phyloP scores from a whole-genome alignment of 345 rosid genomes.

The Noccaea bulbosa region DNA sequence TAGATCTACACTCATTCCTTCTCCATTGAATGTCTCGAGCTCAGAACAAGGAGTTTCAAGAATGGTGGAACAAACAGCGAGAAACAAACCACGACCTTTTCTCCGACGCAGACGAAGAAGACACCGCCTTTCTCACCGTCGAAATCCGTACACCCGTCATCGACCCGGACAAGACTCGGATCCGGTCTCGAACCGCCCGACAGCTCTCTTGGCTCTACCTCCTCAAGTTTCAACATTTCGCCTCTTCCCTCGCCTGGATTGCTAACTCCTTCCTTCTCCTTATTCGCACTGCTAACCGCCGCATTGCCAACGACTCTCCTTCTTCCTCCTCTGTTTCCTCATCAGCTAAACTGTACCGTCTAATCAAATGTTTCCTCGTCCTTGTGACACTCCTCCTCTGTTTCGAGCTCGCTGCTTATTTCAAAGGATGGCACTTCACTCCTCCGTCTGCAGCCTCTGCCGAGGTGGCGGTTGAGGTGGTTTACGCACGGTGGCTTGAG shows the following conservation, averaged over 20 bases:
- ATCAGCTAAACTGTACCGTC: constrained; percentile 59
- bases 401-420: constrained; percentile 77
- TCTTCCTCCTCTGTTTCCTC: constrained; percentile 40
- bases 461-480: constrained; percentile 56
- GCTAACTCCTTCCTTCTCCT: constrained; percentile 49
- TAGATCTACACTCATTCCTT: not conserved
- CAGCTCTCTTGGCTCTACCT: constrained; percentile 72
- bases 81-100: constrained; percentile 23
- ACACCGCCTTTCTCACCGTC: constrained; percentile 49
- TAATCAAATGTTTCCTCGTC: constrained; percentile 59
- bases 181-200: constrained; percentile 69
- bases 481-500: constrained; percentile 74
- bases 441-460: constrained; percentile 73
- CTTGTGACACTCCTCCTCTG: constrained; percentile 57
- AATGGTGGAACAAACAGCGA: constrained; percentile 89
- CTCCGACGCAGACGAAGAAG: not conserved
- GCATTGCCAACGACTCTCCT: constrained; percentile 53
- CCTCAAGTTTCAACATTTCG: constrained; percentile 70
- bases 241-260: constrained; percentile 60
- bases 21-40: constrained; percentile 49
- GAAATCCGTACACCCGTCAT: constrained; percentile 51
- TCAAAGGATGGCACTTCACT: constrained; percentile 91
- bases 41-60: constrained; percentile 71
- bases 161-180: constrained; percentile 57
- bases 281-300: constrained; percentile 76